Percentiles rank a stretch among this genome's conserved stretches.
These are phyloP conservation scores for Coniochaeta sp. DNA, from an alignment of 2,329 filamentous ascomycete genomes.

Conservation along the genomic window DNA sequence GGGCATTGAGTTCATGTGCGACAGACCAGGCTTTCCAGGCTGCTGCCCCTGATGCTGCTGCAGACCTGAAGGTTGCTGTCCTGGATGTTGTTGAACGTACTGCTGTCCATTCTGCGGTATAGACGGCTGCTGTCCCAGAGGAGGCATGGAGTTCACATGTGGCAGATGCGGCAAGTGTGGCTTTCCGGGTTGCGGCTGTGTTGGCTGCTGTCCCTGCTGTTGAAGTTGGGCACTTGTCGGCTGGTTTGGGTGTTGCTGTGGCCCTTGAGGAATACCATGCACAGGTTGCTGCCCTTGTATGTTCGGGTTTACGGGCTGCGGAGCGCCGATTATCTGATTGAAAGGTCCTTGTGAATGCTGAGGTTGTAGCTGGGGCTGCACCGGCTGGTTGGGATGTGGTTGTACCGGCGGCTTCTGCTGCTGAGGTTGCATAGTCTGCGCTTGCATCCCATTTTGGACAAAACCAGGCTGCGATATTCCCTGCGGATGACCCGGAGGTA, in stretches of 20 bases:
- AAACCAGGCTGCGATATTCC: neutral
- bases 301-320: neutral
- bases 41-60: neutral
- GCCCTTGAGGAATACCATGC: neutral
- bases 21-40: neutral
- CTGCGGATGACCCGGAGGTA: neutral
- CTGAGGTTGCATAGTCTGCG: neutral
- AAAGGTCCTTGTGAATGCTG: neutral
- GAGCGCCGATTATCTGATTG: neutral
- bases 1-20: neutral
- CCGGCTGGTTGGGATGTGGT: neutral
- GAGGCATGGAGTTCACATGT: neutral
- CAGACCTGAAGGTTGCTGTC: neutral
- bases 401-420: neutral
- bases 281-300: neutral
- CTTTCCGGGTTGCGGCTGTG: neutral
- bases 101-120: neutral
- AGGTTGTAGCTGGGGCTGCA: neutral
- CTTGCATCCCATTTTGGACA: neutral
- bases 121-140: neutral
- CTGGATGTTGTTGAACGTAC: neutral
- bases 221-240: neutral
- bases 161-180: neutral
- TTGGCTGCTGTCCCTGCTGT: neutral
- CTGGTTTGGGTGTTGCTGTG: neutral